Base-by-base conservation (phyloP, 805 yeast genomes). In the Candida pini region DNA sequence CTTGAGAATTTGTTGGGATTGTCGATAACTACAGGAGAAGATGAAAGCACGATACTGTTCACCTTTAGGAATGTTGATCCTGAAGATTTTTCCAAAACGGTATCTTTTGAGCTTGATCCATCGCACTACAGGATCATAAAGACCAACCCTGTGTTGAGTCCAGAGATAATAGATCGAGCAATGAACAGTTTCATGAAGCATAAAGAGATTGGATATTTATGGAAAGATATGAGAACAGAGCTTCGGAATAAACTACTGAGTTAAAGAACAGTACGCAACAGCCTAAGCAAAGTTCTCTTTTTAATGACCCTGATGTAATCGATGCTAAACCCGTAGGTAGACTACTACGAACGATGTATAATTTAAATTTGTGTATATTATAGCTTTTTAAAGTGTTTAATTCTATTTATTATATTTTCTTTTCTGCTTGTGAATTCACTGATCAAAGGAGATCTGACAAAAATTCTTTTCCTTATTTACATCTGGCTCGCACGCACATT, bases 1-100 rank as follows among this genome's bases (percentile, higher is more conserved):
- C 68, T 58, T 43, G 77, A 73, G 39, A 57, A 54, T 30, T 59
- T 69, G 38, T 54, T 71, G 34, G 80, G 81, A 1, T 44, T 73
- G 19, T 61, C 54, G 32, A 63, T 74, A 24, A 69, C 68, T 40
- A 68, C 66, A 6, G 54, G 65, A 6, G 58, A 49, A 9, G 59
- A 53, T 22, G 53, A 60, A 22, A 6, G 5, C 12, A 15, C 12
- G 17, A 51, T 74, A 13, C 49, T 48, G 30, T 72, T 74, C 39
- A 49, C 56, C 1, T 73, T 74, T 44, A 56, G 48, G 18, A 69
- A 73, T 39, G 57, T 73, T 8, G 78, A 73, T 36, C 60, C 72
- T 4, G 57, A 62, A 28, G 62, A 72, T 43, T 58, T 60, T 27
- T 63, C 64, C 26, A 58, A 60, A 27, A 68, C 68, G 35, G 71